Evolutionary conservation across 2,329 filamentous ascomycete genomes (phyloP), one percentile per base, ranked within the genome.

Genomic region (Neocatenulostroma microsporum): DNA sequence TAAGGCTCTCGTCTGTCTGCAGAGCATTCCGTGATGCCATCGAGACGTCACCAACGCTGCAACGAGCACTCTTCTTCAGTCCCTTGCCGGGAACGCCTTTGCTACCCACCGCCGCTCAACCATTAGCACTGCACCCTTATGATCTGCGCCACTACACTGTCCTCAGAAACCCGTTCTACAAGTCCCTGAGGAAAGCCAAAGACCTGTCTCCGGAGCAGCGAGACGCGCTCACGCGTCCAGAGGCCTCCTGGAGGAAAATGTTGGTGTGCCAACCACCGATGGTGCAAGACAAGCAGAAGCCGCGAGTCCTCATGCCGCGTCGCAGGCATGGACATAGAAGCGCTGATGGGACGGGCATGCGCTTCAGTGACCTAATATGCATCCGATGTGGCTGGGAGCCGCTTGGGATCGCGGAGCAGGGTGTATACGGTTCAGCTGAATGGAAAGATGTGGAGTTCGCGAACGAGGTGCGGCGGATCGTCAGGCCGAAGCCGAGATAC

Each of bases 61-160:
- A 41, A 21, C 34, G 41, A n/a, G 36, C 36, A 17, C 37, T 45
- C 20, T 47, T 42, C 40, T 37, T 43, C 38, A 13, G 18, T 4
- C 32, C 33, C n/a, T 6, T 17, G 4, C 10, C 4, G 19, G 28
- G 28, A 13, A 30, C 15, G 15, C 28, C 13, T 11, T 7, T 28
- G 26, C 26, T 7, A 28, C 15, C 15, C 6, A 7, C n/a, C n/a
- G 15, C 26, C 26, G 26, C 6, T 14, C 15, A 14, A 14, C 7
- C 26, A 7, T 11, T 7, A 14, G 26, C n/a, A 6, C 10, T n/a
- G 13, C 7, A 28, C 6, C 7, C n/a, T 13, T n/a, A n/a, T n/a
- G n/a, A n/a, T n/a, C n/a, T n/a, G n/a, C n/a, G n/a, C n/a, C n/a
- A n/a, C n/a, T n/a, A n/a, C n/a, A n/a, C n/a, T n/a, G n/a, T n/a